Evolutionary conservation across 306 rosid genomes (phyloP), one percentile per base, ranked within the genome.

Genomic region (Luffa acutangula): DNA sequence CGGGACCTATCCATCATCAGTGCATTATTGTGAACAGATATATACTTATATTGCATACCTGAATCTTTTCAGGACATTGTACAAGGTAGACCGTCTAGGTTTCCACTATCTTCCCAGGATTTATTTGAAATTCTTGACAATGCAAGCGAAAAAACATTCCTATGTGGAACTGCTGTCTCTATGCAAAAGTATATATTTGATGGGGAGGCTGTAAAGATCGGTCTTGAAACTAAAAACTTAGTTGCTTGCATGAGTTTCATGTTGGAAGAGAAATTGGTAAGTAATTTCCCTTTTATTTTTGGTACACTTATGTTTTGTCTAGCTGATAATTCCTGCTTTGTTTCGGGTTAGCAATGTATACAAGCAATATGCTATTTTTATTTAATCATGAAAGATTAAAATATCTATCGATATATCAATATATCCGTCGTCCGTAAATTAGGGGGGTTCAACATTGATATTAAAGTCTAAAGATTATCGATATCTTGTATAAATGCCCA

Each of bases 261-360:
- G 89, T 82, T 92, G 76, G 98, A 94, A 79, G 94, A 89, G 86
- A 90, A 78, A 76, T 81, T 94, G 98, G 98, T 92, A 86, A 69
- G 20, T 77, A 63, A 25, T 78, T 71, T 62, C 56, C 41, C 42
- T 3, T 53, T 37, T 52, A 65, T 69, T 13, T 41, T 39, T 34
- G n/a, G 41, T 70, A 80, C 54, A 72, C 12, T 81, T 63, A 25
- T 31, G 76, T 31, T 48, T n/a, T 8, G 3, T 76, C 46, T 76
- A 2, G 25, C 59, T 73, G 4, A 74, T 59, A 31, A 66, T 70
- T 72, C 51, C 10, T 18, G 56, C 41, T 42, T 39, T 18, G 10
- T 51, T 75, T 45, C 1, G 20, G 36, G 51, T 25, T 39, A 43
- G 8, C n/a, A 11, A 4, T 57, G 48, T 56, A 54, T 54, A n/a